Evolutionary conservation across 179 eudicot genomes (phyloP).

Genomic region (Beta corolliflora): DNA sequence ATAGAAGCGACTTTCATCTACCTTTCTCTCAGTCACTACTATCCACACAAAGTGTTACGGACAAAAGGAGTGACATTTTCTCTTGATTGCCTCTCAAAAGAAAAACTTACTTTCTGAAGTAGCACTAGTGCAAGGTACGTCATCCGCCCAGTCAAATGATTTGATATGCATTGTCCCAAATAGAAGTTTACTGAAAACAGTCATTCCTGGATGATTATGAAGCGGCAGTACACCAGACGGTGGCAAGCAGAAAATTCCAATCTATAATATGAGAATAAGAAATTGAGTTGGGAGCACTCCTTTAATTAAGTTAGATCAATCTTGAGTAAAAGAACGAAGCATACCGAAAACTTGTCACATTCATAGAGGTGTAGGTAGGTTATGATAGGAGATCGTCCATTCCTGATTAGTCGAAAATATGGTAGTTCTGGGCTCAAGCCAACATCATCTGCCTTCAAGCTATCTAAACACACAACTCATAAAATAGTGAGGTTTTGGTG

Average conservation of each 20-base stretch:
- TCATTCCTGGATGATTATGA: constrained; percentile 93
- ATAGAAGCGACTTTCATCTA: too few relatives aligned
- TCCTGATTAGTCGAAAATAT: constrained; percentile 43
- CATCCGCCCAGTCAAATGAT: constrained; percentile 70
- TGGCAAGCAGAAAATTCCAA: constrained; percentile 91
- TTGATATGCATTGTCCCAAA: constrained; percentile 86
- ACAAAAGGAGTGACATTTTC: not conserved
- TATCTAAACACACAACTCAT: constrained; percentile 42
- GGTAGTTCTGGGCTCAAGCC: constrained; percentile 64
- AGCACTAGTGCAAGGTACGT: constrained; percentile 14
- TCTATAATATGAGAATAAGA: constrained; percentile 38
- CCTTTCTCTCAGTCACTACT: too few relatives aligned
- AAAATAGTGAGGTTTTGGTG: not conserved
- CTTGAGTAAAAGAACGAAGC: not conserved
- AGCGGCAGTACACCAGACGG: constrained; percentile 77
- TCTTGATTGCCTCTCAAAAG: not conserved
- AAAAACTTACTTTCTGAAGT: constrained; percentile 39
- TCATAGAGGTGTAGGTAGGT: constrained; percentile 67
- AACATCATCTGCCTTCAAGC: constrained; percentile 59
- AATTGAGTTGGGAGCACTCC: not conserved
- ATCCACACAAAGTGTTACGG: not conserved
- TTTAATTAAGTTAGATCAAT: not conserved
- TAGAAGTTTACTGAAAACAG: constrained; percentile 83
- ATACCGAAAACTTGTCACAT: constrained; percentile 81
- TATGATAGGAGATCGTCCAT: constrained; percentile 44